These are phyloP conservation scores for Podospora pseudocomata DNA, from an alignment of 495 filamentous ascomycete species.

Conservation along the genomic window DNA sequence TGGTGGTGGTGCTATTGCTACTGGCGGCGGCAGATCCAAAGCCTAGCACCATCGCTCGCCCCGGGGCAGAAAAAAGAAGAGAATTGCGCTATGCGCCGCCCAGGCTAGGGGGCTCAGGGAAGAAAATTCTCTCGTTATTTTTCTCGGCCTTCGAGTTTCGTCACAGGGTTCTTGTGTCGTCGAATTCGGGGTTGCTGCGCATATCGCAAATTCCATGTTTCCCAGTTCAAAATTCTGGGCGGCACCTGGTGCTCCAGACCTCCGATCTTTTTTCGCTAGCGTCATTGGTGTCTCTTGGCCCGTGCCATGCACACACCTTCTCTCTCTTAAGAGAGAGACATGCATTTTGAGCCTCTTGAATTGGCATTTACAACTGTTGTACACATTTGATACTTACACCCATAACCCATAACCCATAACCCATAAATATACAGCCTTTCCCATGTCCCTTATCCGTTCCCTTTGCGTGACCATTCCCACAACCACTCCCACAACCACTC, in stretches of 20 bases:
- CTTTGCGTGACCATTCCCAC: neutral
- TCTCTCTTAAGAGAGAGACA: neutral
- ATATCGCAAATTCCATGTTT: slow-evolving; percentile 16
- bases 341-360: neutral
- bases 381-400: neutral
- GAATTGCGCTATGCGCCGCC: slow-evolving; percentile 31
- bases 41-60: slow-evolving; percentile 33
- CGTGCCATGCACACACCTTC: neutral
- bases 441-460: neutral
- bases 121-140: neutral
- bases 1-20: slow-evolving; percentile 11
- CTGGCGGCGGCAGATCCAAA: slow-evolving; percentile 23
- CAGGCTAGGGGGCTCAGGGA: slow-evolving; percentile 17
- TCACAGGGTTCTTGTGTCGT: neutral
- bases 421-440: slow-evolving; percentile 5
- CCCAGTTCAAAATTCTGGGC: slow-evolving; percentile 26
- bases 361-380: neutral
- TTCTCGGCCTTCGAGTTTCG: neutral
- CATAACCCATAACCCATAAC: neutral
- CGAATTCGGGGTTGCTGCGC: neutral
- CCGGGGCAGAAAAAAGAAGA: slow-evolving; percentile 9
- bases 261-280: slow-evolving; percentile 19
- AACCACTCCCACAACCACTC: slow-evolving; percentile 41
- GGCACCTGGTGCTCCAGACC: slow-evolving; percentile 2
- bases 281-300: neutral